Conservation (phyloP, 495 filamentous ascomycete species). For the Hyaloscypha variabilis region DNA sequence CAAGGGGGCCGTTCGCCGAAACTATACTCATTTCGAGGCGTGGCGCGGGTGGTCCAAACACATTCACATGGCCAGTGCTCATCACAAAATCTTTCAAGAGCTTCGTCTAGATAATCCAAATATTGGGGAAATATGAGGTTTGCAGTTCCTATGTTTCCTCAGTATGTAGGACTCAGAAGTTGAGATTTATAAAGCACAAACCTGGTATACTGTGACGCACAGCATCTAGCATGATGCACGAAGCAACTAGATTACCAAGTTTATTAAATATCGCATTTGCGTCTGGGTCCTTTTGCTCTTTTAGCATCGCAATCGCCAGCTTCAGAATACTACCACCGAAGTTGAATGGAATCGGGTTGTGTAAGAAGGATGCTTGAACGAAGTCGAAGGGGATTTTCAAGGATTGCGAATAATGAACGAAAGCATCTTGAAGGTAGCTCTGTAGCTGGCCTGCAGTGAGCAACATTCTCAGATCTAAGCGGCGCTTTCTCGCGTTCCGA, state of each 20-base stretch:
- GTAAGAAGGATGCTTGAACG: slow-evolving; percentile 37
- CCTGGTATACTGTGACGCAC: slow-evolving; percentile 44
- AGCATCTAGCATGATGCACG: slow-evolving; percentile 56
- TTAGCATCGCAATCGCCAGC: slow-evolving; percentile 31
- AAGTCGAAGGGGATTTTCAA: slow-evolving; percentile 44
- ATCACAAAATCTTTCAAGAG: slow-evolving; percentile 50
- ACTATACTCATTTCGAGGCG: no score
- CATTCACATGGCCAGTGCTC: slow-evolving; percentile 51
- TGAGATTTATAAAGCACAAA: slow-evolving; percentile 19
- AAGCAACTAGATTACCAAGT: slow-evolving; percentile 51
- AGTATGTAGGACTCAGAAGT: slow-evolving; percentile 17
- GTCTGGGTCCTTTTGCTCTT: neutral
- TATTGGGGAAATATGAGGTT: slow-evolving; percentile 34
- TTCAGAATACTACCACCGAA: slow-evolving; percentile 38
- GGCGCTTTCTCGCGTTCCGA: slow-evolving; percentile 24
- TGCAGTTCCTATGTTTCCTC: slow-evolving; percentile 17
- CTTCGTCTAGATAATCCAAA: slow-evolving; percentile 38
- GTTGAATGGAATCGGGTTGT: slow-evolving; percentile 42
- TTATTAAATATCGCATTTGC: neutral
- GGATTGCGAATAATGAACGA: slow-evolving; percentile 38
- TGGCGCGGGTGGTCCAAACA: no score
- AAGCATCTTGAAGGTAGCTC: slow-evolving; percentile 40
- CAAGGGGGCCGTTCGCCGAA: no score
- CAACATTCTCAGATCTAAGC: slow-evolving; percentile 34
- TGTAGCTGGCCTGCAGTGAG: slow-evolving; percentile 37